These are phyloP conservation scores for Mucor plumbeus DNA, from an alignment of 371 early-diverging fungal species.

Conservation along the genomic window DNA sequence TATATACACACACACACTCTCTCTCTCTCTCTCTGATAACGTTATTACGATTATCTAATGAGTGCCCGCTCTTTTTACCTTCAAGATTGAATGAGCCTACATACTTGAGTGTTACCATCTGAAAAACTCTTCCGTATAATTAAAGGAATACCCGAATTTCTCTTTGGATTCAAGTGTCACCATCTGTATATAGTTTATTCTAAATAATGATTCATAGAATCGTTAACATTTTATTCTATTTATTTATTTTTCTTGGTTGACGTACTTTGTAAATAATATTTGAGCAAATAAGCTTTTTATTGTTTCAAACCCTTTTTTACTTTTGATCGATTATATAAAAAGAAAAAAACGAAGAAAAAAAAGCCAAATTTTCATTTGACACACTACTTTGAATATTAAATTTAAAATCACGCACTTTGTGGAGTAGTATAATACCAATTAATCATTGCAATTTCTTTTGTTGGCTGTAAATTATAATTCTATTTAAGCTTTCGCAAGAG, in stretches of 20 bases:
- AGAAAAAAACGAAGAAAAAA: too few species aligned
- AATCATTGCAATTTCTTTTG: too few species aligned
- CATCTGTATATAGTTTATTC: neutral
- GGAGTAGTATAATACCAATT: neutral
- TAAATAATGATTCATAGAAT: neutral
- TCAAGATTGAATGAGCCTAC: neutral
- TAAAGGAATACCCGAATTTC: neutral
- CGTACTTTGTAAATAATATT: neutral
- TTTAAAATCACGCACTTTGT: neutral
- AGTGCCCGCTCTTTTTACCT: neutral
- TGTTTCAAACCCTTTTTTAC: neutral
- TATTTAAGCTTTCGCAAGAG: neutral
- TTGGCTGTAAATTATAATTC: neutral
- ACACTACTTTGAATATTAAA: neutral
- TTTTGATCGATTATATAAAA: neutral
- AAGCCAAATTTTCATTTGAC: neutral
- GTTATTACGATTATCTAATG: neutral
- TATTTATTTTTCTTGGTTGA: neutral
- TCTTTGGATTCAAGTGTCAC: constrained; percentile 5
- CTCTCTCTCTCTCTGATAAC: neutral
- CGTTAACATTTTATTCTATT: neutral
- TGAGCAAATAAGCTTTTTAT: neutral
- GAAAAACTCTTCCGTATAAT: neutral
- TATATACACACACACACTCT: too few species aligned
- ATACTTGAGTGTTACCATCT: neutral